Conservation (phyloP, 2,329 filamentous ascomycete genomes). For the Colletotrichum ledebouriae region DNA sequence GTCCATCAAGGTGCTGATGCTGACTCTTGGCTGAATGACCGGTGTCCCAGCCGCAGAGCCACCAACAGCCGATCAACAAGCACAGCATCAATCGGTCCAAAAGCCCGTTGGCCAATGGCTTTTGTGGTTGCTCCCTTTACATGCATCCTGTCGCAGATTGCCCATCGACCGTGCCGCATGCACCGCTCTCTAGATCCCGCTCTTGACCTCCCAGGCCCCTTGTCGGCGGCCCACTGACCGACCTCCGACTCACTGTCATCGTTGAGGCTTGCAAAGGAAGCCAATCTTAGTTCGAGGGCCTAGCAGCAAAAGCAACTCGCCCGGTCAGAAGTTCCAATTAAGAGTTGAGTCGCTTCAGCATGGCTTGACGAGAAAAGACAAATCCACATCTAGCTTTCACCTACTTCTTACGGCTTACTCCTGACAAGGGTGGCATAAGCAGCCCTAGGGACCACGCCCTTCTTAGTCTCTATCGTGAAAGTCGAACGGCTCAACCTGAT, state of each 20-base stretch:
- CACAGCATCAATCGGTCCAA: conserved; percentile 13
- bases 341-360: conserved; percentile 1
- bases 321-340: not conserved
- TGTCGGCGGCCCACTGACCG: conserved; percentile 6
- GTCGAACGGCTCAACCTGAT: conserved; percentile 10
- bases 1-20: conserved; percentile 40
- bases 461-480: not conserved
- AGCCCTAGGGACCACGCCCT: not conserved
- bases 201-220: conserved; percentile 34
- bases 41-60: conserved; percentile 11
- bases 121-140: not conserved
- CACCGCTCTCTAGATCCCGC: conserved; percentile 12
- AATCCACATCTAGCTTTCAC: not conserved
- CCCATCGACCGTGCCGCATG: conserved; percentile 27
- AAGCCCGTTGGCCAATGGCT: conserved; percentile 14
- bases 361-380: not conserved
- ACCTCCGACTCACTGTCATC: conserved; percentile 11
- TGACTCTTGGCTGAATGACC: conserved; percentile 16
- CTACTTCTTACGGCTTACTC: conserved; percentile 24
- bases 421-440: conserved; percentile 17
- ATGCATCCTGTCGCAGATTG: conserved; percentile 15
- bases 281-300: conserved; percentile 9
- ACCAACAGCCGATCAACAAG: conserved; percentile 8
- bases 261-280: conserved; percentile 3
- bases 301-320: not conserved